Base-by-base conservation (phyloP, 139 green algal species). In the Coelastrella sp. region DNA sequence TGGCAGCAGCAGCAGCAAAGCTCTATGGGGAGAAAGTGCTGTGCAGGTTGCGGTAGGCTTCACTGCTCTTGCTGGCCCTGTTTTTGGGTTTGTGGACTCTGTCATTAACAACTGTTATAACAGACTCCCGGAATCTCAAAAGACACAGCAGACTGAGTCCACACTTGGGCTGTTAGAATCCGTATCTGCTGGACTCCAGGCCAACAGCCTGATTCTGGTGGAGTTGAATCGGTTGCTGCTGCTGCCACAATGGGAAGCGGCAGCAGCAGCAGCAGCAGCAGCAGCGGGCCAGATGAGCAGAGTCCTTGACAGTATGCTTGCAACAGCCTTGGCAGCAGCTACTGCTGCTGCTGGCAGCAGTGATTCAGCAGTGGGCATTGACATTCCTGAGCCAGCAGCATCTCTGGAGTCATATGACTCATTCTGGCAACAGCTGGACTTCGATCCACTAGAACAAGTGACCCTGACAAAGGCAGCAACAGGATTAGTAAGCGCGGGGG, bases 11-110 rank as follows among this genome's bases (percentile, higher is more conserved):
- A 76, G 24, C 11, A 0, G 59, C 61, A 58, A n/a, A 59, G 63
- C 68, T 76, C 68, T 65, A 17, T 90, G 73, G 73, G 57, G 27
- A 10, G 57, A 82, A 4, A 11, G 7, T 27, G 73, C 49, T 58
- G 63, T 87, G 27, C 63, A 79, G 56, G 19, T 78, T 14, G 63
- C 82, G 22, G 15, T 90, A 12, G 73, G 72, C 6, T 84, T 80
- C 59, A 90, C 25, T 27, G 73, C 85, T 20, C 72, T 90, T 25
- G 59, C 85, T n/a, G 73, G 25, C 6, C 58, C 85, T 14, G 56
- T 20, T 14, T 87, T 87, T 57, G 24, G 22, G 8, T 87, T 87
- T 87, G 82, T 87, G 25, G 65, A 87, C 49, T 68, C 27, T 35
- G 27, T 87, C 11, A 35, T 87, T 49, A 58, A 74, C 24, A 24